Conservation (phyloP, 1,284 basidiomycete species). For the Inonotus obliquus region DNA sequence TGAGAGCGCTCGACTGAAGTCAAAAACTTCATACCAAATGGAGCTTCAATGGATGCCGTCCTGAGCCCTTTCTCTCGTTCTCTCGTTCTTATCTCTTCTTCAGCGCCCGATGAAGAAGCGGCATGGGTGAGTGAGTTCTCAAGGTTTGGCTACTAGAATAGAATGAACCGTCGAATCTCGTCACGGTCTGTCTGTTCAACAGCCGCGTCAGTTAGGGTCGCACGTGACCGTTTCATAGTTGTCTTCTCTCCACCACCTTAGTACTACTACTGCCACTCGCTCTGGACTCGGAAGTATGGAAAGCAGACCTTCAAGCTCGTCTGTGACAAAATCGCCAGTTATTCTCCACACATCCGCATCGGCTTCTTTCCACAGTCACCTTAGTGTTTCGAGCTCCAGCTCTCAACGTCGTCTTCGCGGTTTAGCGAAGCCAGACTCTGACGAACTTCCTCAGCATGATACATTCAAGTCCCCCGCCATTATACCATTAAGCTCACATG, state of each 20-base stretch:
- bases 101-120: too few relatives aligned
- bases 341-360: slow-evolving; percentile 14
- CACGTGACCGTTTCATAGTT: too few relatives aligned
- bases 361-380: slow-evolving; percentile 14
- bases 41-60: too few relatives aligned
- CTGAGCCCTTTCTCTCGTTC: too few relatives aligned
- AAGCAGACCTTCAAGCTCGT: slow-evolving; percentile 12
- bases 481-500: background rate
- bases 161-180: too few relatives aligned
- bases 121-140: too few relatives aligned
- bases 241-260: background rate
- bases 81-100: too few relatives aligned
- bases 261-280: background rate
- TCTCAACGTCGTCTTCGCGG: slow-evolving; percentile 16
- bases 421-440: slow-evolving; percentile 9
- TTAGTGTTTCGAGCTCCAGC: slow-evolving; percentile 11
- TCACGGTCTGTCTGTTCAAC: too few relatives aligned
- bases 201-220: too few relatives aligned
- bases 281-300: slow-evolving; percentile 14
- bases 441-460: slow-evolving; percentile 5
- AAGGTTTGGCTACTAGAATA: too few relatives aligned
- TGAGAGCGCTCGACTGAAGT: too few relatives aligned
- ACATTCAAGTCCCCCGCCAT: slow-evolving; percentile 4
- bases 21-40: too few relatives aligned
- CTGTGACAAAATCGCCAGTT: slow-evolving; percentile 10